Evolutionary conservation across 1,139 yeast genomes (phyloP), one percentile per base, ranked within the genome.

Genomic region (Lodderomyces oxycetoniae): DNA sequence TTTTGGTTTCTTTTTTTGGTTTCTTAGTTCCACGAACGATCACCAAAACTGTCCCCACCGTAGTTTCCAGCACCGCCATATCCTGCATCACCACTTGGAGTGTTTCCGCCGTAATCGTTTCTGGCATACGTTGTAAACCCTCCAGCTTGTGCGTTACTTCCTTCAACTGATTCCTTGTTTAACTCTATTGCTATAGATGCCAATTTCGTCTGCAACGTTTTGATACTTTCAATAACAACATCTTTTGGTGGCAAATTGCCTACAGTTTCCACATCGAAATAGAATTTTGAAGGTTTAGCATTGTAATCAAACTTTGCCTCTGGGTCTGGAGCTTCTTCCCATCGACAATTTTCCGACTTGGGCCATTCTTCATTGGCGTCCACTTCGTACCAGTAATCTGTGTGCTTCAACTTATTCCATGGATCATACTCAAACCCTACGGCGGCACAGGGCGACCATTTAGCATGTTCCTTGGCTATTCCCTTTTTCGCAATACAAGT

Each of bases 361-460:
- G 96, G 96, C 99, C 99, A 91, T 65, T 91, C 99, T 31, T 72
- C 76, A 28, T 77, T 87, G 23, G 86, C 82, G 53, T 80, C 85
- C 42, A 80, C 93, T 60, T 91, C 98, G 56, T 82, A 87, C 99
- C 99, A 91, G 54, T 76, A 85, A 49, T 88, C 96, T 0, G 98
- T 91, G 56, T 91, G 98, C 52, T 83, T 82, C 48, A 93, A 71
- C 62, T 91, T 93, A 61, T 91, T 91, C 95, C 96, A 91, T n/a
- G 99, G 99, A 55, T 91, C 99, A 53, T 91, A 91, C 61, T 91
- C 99, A 52, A 91, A 91, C 16, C 95, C 97, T 37, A 93, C 74
- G n/a, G 98, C 98, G 0, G 96, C 75, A 48, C 95, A 85, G 2
- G 98, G 96, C 5, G 94, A 82, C 98, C 98, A 91, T 55, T 91